These are phyloP conservation scores for Populus davidiana DNA, from an alignment of 345 rosid species.

Conservation along the genomic window DNA sequence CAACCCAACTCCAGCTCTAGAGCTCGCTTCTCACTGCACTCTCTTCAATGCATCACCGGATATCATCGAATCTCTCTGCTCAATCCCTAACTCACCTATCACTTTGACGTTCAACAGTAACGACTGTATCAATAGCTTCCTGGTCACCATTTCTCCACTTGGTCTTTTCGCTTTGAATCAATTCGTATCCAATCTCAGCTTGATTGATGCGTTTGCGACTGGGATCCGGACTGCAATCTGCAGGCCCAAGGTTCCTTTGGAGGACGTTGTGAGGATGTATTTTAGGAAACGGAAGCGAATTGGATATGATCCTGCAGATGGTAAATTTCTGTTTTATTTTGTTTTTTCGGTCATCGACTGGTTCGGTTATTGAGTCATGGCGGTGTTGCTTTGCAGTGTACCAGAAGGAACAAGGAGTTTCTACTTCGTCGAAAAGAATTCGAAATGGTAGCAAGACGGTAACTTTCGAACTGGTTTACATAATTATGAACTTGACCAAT, in stretches of 20 bases:
- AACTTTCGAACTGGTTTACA: background rate
- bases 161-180: constrained; percentile 26
- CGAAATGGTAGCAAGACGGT: constrained; percentile 31
- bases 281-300: constrained; percentile 39
- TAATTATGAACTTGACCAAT: background rate
- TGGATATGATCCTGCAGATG: constrained; percentile 12
- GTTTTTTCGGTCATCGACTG: background rate
- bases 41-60: constrained; percentile 40
- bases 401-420: constrained; percentile 7
- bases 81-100: constrained; percentile 48
- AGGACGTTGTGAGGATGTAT: constrained; percentile 6
- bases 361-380: background rate
- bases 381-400: constrained; percentile 7
- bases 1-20: constrained; percentile 37
- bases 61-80: constrained; percentile 40
- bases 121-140: background rate
- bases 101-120: constrained; percentile 15
- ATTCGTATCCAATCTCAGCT: constrained; percentile 22
- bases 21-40: constrained; percentile 40
- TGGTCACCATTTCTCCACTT: constrained; percentile 35
- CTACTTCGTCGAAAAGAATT: constrained; percentile 23
- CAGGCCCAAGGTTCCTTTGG: background rate
- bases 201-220: constrained; percentile 2
- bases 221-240: background rate
- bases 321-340: background rate